phyloP scores from a whole-genome alignment of 441 rosid genomes.

The Mallotus repandus region DNA sequence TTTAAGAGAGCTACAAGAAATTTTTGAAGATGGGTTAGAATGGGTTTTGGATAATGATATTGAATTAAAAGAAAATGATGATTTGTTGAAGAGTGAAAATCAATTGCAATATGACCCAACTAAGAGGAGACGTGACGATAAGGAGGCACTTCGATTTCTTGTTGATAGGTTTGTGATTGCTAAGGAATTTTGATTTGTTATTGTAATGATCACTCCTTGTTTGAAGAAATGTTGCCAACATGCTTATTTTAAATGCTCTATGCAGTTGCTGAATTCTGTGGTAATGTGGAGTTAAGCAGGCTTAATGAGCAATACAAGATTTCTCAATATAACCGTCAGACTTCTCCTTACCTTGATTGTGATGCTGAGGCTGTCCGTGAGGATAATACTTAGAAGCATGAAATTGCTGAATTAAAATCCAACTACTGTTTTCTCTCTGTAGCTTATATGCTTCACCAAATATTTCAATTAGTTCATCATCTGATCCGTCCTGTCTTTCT shows the following conservation, averaged over 20 bases:
- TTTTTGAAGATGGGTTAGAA: conserved; percentile 63
- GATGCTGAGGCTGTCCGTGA: conserved; percentile 76
- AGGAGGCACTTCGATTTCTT: conserved; percentile 62
- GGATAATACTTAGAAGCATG: conserved; percentile 67
- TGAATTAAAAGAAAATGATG: conserved; percentile 41
- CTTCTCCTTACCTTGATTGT: conserved; percentile 75
- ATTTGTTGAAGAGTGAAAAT: conserved; percentile 23
- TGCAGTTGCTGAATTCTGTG: too few species aligned
- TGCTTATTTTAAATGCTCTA: too few species aligned
- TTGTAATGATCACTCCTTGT: not conserved
- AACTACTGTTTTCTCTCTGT: conserved; percentile 40
- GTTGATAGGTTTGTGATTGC: conserved; percentile 51
- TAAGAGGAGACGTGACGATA: conserved; percentile 58
- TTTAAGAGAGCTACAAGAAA: conserved; percentile 61
- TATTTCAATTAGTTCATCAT: not conserved
- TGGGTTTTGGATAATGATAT: conserved; percentile 84
- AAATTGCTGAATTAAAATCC: conserved; percentile 82
- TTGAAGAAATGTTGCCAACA: too few species aligned
- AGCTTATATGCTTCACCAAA: not conserved
- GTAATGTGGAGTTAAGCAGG: too few species aligned
- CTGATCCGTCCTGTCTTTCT: conserved; percentile 17
- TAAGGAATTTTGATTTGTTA: not conserved
- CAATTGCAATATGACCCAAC: conserved; percentile 37
- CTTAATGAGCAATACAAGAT: too few species aligned
- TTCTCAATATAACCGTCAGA: conserved; percentile 48